phyloP scores from a whole-genome alignment of 176 grass and related monocot species.

The Oryza coarctata region DNA sequence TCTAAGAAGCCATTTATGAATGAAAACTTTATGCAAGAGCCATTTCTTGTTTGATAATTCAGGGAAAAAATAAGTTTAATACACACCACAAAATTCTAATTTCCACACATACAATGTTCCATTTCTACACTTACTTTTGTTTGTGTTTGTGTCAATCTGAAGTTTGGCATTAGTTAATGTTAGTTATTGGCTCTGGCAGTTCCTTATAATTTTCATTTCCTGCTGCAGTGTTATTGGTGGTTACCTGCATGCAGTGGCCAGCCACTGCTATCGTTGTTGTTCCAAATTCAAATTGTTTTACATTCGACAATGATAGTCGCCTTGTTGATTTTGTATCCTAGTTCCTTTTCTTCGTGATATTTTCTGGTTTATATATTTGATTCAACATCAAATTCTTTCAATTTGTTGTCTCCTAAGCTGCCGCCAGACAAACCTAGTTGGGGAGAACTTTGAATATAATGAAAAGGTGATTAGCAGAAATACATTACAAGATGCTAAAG shows the following conservation, averaged over 20 bases:
- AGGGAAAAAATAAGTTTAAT: neutral
- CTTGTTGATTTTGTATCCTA: constrained; percentile 96
- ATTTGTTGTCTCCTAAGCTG: constrained; percentile 57
- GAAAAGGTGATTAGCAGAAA: constrained; percentile 57
- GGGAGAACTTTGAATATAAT: constrained; percentile 65
- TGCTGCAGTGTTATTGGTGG: constrained; percentile 44
- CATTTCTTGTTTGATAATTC: constrained; percentile 12
- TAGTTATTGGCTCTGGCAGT: neutral
- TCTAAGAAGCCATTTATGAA: neutral
- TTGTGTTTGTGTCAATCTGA: neutral
- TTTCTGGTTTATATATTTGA: constrained; percentile 11
- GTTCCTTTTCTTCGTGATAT: constrained; percentile 34
- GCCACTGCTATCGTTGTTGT: constrained; percentile 38
- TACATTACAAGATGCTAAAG: constrained; percentile 14
- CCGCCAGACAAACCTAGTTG: constrained; percentile 61
- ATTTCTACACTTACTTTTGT: neutral
- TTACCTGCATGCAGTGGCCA: constrained; percentile 28
- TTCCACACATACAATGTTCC: neutral
- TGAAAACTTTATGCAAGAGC: neutral
- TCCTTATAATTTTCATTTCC: constrained; percentile 28
- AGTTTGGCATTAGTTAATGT: neutral
- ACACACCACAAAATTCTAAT: neutral
- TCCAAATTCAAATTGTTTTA: constrained; percentile 79
- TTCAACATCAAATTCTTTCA: constrained; percentile 34
- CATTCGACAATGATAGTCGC: constrained; percentile 68